Conservation (phyloP, 345 rosid species). For the Garcia nutans region DNA sequence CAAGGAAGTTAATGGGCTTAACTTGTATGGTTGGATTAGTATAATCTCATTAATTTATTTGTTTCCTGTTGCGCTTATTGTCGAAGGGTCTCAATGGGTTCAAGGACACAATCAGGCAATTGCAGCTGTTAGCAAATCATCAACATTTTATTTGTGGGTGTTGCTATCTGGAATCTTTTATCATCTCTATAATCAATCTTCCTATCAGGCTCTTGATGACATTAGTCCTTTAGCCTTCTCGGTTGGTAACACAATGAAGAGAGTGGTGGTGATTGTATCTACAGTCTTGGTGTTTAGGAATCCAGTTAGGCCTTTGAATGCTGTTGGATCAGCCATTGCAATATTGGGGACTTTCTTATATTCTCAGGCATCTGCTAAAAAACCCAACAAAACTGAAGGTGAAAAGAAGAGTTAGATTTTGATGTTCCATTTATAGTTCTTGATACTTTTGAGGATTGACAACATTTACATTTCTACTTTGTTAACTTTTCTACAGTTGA, state of each 20-base stretch:
- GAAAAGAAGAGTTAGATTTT: slow-evolving; percentile 46
- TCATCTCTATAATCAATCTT: slow-evolving; percentile 89
- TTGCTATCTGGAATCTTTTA: slow-evolving; percentile 80
- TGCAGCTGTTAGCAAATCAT: slow-evolving; percentile 57
- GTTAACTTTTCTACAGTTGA: slow-evolving; percentile 9
- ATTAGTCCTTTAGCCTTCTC: slow-evolving; percentile 91
- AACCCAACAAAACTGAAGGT: slow-evolving; percentile 41
- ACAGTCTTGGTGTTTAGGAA: slow-evolving; percentile 89
- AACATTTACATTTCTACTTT: not conserved
- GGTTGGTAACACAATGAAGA: slow-evolving; percentile 93
- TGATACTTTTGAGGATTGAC: not conserved
- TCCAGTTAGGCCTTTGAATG: slow-evolving; percentile 89
- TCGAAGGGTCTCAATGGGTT: slow-evolving; percentile 92
- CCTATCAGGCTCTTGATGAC: slow-evolving; percentile 93
- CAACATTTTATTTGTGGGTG: slow-evolving; percentile 86
- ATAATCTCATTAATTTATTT: slow-evolving; percentile 69
- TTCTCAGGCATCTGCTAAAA: slow-evolving; percentile 72
- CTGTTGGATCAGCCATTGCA: slow-evolving; percentile 88
- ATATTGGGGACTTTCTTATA: slow-evolving; percentile 87
- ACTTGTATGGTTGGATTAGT: slow-evolving; percentile 82
- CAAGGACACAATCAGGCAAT: slow-evolving; percentile 80
- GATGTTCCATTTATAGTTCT: slow-evolving; percentile 6
- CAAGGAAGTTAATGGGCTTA: slow-evolving; percentile 86
- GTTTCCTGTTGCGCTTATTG: slow-evolving; percentile 77
- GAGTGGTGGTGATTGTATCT: slow-evolving; percentile 87